These are phyloP conservation scores for Didymella keratinophila DNA, from an alignment of 2,329 filamentous ascomycete genomes.

Conservation along the genomic window DNA sequence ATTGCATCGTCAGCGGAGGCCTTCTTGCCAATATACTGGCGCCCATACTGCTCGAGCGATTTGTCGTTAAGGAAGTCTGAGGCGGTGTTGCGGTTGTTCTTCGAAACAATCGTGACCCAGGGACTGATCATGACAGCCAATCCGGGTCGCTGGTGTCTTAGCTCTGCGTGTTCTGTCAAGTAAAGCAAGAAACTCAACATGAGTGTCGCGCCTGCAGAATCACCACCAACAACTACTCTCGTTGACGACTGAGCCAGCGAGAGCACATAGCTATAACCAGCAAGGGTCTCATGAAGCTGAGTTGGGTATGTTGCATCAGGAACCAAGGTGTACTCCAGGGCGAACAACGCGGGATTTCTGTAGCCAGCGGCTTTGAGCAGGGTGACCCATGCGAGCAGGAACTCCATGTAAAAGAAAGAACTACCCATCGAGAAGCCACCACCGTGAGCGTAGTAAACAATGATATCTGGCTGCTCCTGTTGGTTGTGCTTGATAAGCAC, in stretches of 20 bases:
- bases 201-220: conserved; percentile 80
- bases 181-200: conserved; percentile 76
- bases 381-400: conserved; percentile 74
- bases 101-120: conserved; percentile 77
- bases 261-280: conserved; percentile 75
- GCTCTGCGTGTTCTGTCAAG: conserved; percentile 60
- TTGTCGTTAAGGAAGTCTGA: conserved; percentile 78
- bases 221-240: conserved; percentile 75
- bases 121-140: conserved; percentile 80
- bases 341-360: conserved; percentile 78
- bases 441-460: conserved; percentile 84
- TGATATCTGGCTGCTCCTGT: conserved; percentile 70
- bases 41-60: conserved; percentile 73
- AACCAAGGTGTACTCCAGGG: conserved; percentile 81
- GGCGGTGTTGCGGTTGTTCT: conserved; percentile 70
- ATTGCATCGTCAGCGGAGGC: conserved; percentile 61
- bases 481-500: conserved; percentile 74
- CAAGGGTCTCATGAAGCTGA: conserved; percentile 73
- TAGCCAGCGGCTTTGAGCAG: conserved; percentile 72
- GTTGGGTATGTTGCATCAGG: conserved; percentile 76
- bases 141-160: conserved; percentile 59
- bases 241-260: conserved; percentile 65
- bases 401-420: conserved; percentile 81
- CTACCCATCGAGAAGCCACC: conserved; percentile 88
- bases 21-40: conserved; percentile 69